These are phyloP conservation scores for Fusarium napiforme DNA, from an alignment of 2,329 filamentous ascomycete species.

Conservation along the genomic window DNA sequence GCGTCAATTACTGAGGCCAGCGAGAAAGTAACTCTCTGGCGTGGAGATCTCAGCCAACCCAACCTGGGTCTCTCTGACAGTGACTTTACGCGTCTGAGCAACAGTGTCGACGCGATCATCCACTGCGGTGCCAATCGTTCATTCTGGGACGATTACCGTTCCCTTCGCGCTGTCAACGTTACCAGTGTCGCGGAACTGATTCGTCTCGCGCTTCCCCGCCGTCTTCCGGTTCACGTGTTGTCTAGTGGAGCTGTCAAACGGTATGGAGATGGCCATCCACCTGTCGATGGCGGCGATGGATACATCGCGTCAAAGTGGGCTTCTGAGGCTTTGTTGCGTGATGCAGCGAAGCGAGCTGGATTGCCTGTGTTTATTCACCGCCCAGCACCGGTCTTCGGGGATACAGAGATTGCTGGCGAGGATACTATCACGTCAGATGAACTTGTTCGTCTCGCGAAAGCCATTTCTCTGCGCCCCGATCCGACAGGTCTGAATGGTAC, in stretches of 20 bases:
- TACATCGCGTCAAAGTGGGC: slow-evolving; percentile 51
- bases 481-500: not conserved
- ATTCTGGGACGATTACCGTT: slow-evolving; percentile 48
- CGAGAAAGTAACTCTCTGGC: slow-evolving; percentile 49
- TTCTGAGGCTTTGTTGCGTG: slow-evolving; percentile 47
- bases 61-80: slow-evolving; percentile 52
- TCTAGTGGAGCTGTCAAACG: slow-evolving; percentile 38
- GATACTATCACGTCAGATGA: not conserved
- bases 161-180: slow-evolving; percentile 46
- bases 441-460: not conserved
- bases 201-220: slow-evolving; percentile 3
- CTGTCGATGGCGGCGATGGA: slow-evolving; percentile 37
- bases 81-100: slow-evolving; percentile 45
- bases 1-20: not conserved
- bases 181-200: slow-evolving; percentile 45
- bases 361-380: slow-evolving; percentile 27
- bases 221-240: slow-evolving; percentile 51
- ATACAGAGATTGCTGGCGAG: too few relatives aligned
- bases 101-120: slow-evolving; percentile 59
- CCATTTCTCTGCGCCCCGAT: not conserved
- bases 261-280: not conserved
- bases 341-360: slow-evolving; percentile 7
- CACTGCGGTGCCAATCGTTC: slow-evolving; percentile 56
- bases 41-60: slow-evolving; percentile 51
- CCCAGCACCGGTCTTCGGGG: not conserved